These are phyloP conservation scores for Maudiozyma pseudohumilis DNA, from an alignment of 805 yeast species.

Conservation along the genomic window DNA sequence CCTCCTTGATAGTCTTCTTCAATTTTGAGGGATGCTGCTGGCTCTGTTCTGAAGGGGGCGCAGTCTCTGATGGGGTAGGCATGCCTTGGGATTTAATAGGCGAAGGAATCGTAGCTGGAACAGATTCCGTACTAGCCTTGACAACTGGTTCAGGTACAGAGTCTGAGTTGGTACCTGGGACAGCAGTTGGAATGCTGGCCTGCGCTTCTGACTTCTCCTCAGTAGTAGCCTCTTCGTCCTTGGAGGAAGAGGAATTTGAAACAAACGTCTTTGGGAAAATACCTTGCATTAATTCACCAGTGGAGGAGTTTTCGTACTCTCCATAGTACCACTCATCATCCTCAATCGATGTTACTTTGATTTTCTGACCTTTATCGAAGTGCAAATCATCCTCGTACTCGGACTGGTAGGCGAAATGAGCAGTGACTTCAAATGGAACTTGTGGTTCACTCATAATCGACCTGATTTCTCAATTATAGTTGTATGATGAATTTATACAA, in stretches of 20 bases:
- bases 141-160: neutral
- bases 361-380: constrained; percentile 56
- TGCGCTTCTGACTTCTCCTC: neutral
- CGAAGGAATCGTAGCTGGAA: constrained; percentile 1
- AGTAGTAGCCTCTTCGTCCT: neutral
- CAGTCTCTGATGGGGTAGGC: neutral
- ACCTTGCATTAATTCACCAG: constrained; percentile 47
- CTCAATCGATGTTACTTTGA: constrained; percentile 68
- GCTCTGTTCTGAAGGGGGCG: neutral
- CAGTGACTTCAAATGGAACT: constrained; percentile 57
- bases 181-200: neutral
- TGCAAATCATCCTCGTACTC: constrained; percentile 78
- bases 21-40: constrained; percentile 3
- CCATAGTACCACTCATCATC: constrained; percentile 93
- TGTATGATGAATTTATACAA: too few species aligned
- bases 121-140: too few species aligned
- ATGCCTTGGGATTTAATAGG: neutral
- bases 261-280: constrained; percentile 87
- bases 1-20: constrained; percentile 6
- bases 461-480: neutral
- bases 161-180: neutral
- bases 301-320: constrained; percentile 34
- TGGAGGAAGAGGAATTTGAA: constrained; percentile 10
- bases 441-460: constrained; percentile 18
- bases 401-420: constrained; percentile 56